phyloP scores from a whole-genome alignment of 192 early-diverging fungal genomes.

The Radiomyces spectabilis region DNA sequence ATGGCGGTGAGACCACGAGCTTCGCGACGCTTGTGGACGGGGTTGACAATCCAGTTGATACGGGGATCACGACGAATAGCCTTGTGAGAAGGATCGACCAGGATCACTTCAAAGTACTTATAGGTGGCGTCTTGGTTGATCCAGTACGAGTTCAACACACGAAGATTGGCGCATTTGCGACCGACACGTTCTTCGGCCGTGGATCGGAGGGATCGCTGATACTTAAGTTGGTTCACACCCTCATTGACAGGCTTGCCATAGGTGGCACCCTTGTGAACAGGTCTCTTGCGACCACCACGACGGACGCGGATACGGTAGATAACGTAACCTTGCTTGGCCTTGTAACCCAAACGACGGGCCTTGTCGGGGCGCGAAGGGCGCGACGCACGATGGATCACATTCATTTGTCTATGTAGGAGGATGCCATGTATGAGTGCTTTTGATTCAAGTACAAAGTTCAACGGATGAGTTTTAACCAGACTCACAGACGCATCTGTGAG shows the following conservation, averaged over 20 bases:
- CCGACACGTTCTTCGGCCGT: constrained; percentile 97
- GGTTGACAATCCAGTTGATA: constrained; percentile 98
- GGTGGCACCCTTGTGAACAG: constrained; percentile 91
- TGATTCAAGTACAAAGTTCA: not conserved
- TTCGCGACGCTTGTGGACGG: constrained; percentile 97
- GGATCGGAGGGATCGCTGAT: constrained; percentile 85
- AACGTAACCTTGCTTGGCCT: constrained; percentile 98
- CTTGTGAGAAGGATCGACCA: constrained; percentile 94
- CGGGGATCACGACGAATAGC: constrained; percentile 95
- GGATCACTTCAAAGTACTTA: constrained; percentile 99
- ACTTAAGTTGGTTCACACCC: constrained; percentile 98
- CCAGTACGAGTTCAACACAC: constrained; percentile 99
- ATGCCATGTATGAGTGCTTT: not conserved
- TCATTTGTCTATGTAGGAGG: constrained; percentile 70
- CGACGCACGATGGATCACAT: constrained; percentile 95
- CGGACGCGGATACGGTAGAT: constrained; percentile 98
- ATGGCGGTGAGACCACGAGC: constrained; percentile 92
- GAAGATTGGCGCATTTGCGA: constrained; percentile 91
- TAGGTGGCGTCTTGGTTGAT: constrained; percentile 97
- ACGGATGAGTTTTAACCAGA: constrained; percentile 4
- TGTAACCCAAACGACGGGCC: constrained; percentile 96
- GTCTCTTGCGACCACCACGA: constrained; percentile 95
- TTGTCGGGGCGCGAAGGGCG: constrained; percentile 97
- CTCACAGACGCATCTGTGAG: not conserved
- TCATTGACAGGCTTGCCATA: constrained; percentile 97